These are phyloP conservation scores for Scleromitrula shiraiana DNA, from an alignment of 2,329 filamentous ascomycete species.

Conservation along the genomic window DNA sequence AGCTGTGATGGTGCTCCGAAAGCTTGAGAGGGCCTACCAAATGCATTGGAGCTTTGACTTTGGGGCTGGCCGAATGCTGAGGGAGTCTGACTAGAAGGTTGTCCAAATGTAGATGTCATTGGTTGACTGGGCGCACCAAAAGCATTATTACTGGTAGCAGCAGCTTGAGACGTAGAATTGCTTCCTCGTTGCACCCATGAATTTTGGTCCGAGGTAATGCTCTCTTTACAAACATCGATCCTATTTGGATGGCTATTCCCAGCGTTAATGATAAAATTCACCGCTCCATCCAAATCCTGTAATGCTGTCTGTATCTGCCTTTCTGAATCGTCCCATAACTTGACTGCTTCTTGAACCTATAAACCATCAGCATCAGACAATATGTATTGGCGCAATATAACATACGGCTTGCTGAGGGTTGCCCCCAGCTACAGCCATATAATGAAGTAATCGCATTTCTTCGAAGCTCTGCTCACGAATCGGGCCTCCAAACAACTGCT, in stretches of 20 bases:
- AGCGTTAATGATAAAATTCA: conserved; percentile 58
- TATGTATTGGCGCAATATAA: not conserved
- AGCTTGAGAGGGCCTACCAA: conserved; percentile 10
- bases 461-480: conserved; percentile 80
- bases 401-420: conserved; percentile 42
- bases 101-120: conserved; percentile 25
- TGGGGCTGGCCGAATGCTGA: conserved; percentile 33
- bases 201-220: conserved; percentile 3
- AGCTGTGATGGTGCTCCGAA: conserved; percentile 18
- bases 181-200: conserved; percentile 20
- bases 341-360: conserved; percentile 52
- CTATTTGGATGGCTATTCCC: conserved; percentile 70
- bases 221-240: conserved; percentile 49
- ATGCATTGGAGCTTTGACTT: conserved; percentile 28
- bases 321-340: conserved; percentile 55
- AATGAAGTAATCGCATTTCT: conserved; percentile 76
- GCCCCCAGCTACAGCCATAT: conserved; percentile 54
- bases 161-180: conserved; percentile 4
- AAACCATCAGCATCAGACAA: conserved; percentile 7
- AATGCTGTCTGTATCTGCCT: conserved; percentile 66
- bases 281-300: conserved; percentile 62
- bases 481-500: conserved; percentile 74
- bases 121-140: conserved; percentile 13
- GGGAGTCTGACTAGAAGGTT: conserved; percentile 16
- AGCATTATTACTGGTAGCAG: conserved; percentile 28